Base-by-base conservation (phyloP, 768 basidiomycete species). In the Amyloporia xantha region DNA sequence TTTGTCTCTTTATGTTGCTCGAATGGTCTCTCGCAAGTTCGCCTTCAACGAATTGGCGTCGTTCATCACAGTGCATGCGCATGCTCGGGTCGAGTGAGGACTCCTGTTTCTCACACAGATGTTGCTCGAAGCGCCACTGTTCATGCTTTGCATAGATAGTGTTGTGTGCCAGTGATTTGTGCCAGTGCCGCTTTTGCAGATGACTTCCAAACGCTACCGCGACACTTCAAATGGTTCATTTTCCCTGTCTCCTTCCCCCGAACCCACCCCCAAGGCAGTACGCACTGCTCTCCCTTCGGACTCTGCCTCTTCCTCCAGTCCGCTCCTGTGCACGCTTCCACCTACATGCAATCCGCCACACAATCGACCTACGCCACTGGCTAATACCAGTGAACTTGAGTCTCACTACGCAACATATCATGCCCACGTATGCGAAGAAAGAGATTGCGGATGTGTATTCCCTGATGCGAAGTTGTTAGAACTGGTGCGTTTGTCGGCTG, bases 341-440 rank as follows among this genome's bases (percentile, higher is more conserved):
- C 91, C 91, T 17, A 92, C 89, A 37, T 94, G 91, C 65, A 78
- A 82, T 49, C 72, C 66, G 11, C 74, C 69, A 3, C 76, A 70
- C 52, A 65, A 69, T 55, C 68, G 61, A 1, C 78, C 86, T 1
- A 88, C 86, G 1, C 69, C 72, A n/a, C 73, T 92, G 38, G 69
- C 74, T 1, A 75, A 76, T 57, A 75, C 80, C 39, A 75, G 73
- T 35, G 90, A 90, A 53, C 75, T 92, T 6, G 90, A 93, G 59
- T 65, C 76, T 37, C 91, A 93, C 67, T 92, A 93, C 61, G 84
- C 84, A 27, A 85, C 74, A 15, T 88, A 84, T 60, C 88, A 91
- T 60, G 84, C 88, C 0, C 87, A 90, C 62, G 85, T 92, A 1
- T 90, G 90, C 57, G 85, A 82, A 57, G 70, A 77, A 49, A 62